Evolutionary conservation across 2,329 filamentous ascomycete species (phyloP), one percentile per base, ranked within the genome.

Genomic region (Plectosphaerella sp.): DNA sequence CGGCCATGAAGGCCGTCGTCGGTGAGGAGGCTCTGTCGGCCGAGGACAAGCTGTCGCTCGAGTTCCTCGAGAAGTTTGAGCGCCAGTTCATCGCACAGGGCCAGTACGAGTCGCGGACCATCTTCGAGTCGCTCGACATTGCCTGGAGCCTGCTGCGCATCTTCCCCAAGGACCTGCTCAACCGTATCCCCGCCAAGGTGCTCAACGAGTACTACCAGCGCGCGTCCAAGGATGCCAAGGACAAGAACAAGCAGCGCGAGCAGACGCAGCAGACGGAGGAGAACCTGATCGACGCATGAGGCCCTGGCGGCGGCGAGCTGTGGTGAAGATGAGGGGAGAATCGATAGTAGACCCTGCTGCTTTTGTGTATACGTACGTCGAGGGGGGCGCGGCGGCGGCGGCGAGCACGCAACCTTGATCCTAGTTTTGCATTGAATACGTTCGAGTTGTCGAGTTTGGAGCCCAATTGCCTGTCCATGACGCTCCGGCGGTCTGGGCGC

Each of bases 21-120:
- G 94, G 94, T 76, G 95, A 99, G 75, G 94, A 99, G 72, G 94
- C 94, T 35, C 74, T 99, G 66, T 96, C 91, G 25, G 83, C 89
- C 51, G 94, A 99, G 75, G 94, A 99, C 76, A 97, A 97, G 79
- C 84, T 97, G 53, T 96, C 93, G 9, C 83, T 99, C 37, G 94
- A 99, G 72, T 99, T 99, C 79, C 77, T 99, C 63, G 93, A 97
- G 68, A 97, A 97, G 76, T 99, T 99, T 67, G 94, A 99, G 77
- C 87, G 89, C 58, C 90, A 88, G 53, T 99, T 97, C 74, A 96
- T 99, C 70, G 79, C 82, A 58, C 94, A 99, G 73, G 90, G 89
- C 50, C 78, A 91, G 16, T 99, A 99, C 75, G 94, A 99, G 74
- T 87, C 88, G 59, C 88, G 94, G 63, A 87, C 80, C 58, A 96